These are phyloP conservation scores for Tricholomella constricta DNA, from an alignment of 768 basidiomycete genomes.

Conservation along the genomic window DNA sequence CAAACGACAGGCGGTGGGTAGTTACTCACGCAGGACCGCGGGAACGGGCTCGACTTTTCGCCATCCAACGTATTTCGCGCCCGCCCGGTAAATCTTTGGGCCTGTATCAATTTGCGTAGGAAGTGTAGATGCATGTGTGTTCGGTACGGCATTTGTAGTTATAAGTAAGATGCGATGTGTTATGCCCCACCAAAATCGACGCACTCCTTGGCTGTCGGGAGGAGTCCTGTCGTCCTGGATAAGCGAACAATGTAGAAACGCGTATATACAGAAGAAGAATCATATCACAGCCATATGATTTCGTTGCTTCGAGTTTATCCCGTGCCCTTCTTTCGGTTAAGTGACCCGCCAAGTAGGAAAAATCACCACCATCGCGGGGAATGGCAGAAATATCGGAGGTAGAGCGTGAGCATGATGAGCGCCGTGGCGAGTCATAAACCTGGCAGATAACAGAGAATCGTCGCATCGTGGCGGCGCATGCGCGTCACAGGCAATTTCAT, in stretches of 20 bases:
- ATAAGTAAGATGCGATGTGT: not conserved
- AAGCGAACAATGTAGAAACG: constrained; percentile 23
- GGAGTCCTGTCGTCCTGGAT: constrained; percentile 5
- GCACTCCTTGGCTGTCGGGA: not conserved
- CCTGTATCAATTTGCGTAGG: not conserved
- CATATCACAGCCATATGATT: constrained; percentile 1
- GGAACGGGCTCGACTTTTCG: constrained; percentile 7
- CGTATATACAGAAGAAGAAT: constrained; percentile 4
- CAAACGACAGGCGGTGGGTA: constrained; percentile 12
- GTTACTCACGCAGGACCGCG: constrained; percentile 26
- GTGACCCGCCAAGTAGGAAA: not conserved
- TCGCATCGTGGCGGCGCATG: not conserved
- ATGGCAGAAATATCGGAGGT: not conserved
- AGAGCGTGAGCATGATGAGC: not conserved
- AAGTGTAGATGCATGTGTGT: not conserved
- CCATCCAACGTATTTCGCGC: not conserved
- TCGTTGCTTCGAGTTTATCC: constrained; percentile 4
- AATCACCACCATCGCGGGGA: not conserved
- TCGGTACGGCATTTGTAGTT: not conserved
- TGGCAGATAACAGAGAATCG: not conserved
- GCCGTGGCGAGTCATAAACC: not conserved
- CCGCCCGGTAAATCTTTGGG: not conserved
- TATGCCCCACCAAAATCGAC: constrained; percentile 7
- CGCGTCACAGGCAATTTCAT: not conserved
- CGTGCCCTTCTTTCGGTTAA: not conserved